Conservation (phyloP, 371 early-diverging fungal genomes). For the Rhizopus arrhizus region DNA sequence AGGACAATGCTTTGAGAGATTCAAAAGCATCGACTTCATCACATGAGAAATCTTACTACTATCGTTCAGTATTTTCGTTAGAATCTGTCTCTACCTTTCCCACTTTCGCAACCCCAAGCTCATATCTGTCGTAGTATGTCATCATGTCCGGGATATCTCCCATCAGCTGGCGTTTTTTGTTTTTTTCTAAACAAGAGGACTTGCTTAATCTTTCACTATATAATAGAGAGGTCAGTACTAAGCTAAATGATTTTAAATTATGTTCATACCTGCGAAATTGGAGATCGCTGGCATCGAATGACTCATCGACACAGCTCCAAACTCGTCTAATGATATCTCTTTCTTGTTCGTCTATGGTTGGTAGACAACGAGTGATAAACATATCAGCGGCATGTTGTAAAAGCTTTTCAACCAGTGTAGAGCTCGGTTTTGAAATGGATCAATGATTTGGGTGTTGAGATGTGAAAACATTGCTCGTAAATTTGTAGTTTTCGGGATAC, state of each 20-base stretch:
- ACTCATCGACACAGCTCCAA: no score
- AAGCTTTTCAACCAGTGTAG: slow-evolving; percentile 4
- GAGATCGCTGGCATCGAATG: no score
- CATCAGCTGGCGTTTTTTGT: not conserved
- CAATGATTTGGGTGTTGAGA: slow-evolving; percentile 7
- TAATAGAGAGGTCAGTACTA: no score
- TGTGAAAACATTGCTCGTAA: not conserved
- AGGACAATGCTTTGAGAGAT: slow-evolving; percentile 5
- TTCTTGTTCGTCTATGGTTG: no score
- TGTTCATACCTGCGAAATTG: no score
- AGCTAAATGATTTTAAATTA: no score
- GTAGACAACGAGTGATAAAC: not conserved
- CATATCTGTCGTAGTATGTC: slow-evolving; percentile 2
- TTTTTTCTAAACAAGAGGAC: slow-evolving; percentile 3
- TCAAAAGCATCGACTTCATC: slow-evolving; percentile 3
- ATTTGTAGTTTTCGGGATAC: slow-evolving; percentile 7
- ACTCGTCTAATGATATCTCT: no score
- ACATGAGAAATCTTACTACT: not conserved
- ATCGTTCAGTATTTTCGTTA: not conserved
- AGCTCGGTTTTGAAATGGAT: not conserved
- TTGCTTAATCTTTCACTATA: no score
- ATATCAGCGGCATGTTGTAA: slow-evolving; percentile 4
- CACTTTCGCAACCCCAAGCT: slow-evolving; percentile 1
- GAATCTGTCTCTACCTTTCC: slow-evolving; percentile 6
- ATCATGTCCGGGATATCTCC: slow-evolving; percentile 1